phyloP scores from a whole-genome alignment of 176 grass and related monocot genomes.

The Oryza longistaminata region DNA sequence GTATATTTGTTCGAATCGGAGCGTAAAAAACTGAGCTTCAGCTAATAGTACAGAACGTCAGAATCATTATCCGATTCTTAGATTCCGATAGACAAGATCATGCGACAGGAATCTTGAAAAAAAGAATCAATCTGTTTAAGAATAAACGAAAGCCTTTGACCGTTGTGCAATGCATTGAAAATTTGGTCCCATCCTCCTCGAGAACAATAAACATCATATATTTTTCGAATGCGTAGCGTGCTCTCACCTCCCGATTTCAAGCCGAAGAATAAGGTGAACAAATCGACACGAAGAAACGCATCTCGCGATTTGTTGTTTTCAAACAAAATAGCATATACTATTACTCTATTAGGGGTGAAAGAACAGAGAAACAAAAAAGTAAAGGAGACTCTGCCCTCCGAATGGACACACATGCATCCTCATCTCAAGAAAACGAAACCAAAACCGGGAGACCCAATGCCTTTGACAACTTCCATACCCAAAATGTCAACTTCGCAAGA shows the following conservation, averaged over 20 bases:
- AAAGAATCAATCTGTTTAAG: conserved; percentile 34
- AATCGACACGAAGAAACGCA: conserved; percentile 44
- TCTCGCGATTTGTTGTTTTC: conserved; percentile 18
- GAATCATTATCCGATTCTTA: neutral
- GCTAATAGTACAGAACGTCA: neutral
- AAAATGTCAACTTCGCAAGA: conserved; percentile 14
- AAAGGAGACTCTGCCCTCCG: neutral
- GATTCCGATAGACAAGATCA: conserved; percentile 23
- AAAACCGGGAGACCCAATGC: neutral
- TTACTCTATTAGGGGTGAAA: neutral
- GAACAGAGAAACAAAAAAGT: neutral
- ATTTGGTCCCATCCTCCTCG: conserved; percentile 43
- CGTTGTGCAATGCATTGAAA: conserved; percentile 54
- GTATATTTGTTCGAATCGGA: conserved; percentile 20
- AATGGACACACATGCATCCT: conserved; percentile 1
- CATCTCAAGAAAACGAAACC: conserved; percentile 12
- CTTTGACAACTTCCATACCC: neutral
- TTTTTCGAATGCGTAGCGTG: conserved; percentile 24
- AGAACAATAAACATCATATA: conserved; percentile 34
- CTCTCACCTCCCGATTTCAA: conserved; percentile 28
- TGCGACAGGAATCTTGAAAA: neutral
- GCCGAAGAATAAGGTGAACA: conserved; percentile 38
- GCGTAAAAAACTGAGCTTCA: neutral
- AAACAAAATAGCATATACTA: conserved; percentile 1
- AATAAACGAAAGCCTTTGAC: conserved; percentile 49